These are phyloP conservation scores for Populus deltoides DNA, from an alignment of 345 rosid genomes.

Conservation along the genomic window DNA sequence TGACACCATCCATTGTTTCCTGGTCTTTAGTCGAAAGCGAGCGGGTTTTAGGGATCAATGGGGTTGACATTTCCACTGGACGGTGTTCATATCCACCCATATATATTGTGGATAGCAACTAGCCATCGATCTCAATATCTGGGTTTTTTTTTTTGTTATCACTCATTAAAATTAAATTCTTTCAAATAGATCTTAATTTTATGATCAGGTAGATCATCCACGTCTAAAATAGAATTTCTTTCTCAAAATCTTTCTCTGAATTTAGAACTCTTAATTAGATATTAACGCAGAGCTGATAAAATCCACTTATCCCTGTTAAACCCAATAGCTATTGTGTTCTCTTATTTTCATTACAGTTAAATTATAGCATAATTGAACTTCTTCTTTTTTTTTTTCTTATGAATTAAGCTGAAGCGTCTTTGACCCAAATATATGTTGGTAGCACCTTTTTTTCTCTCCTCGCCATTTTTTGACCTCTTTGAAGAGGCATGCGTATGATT, in stretches of 20 bases:
- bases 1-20: not conserved
- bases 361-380: not conserved
- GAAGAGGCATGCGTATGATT: slow-evolving; percentile 16
- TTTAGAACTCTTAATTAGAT: not conserved
- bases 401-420: slow-evolving; percentile 49
- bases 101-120: not conserved
- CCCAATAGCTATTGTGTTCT: not conserved
- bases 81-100: slow-evolving; percentile 12
- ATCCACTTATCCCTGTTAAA: not conserved
- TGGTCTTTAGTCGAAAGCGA: slow-evolving; percentile 18
- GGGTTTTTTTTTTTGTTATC: not conserved
- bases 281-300: not conserved
- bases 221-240: not conserved
- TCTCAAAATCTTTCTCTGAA: not conserved
- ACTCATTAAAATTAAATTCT: not conserved
- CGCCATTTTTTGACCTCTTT: slow-evolving; percentile 1
- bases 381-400: slow-evolving; percentile 6
- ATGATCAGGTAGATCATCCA: not conserved
- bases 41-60: slow-evolving; percentile 26
- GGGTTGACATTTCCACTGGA: slow-evolving; percentile 10
- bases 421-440: slow-evolving; percentile 40
- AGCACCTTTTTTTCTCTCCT: not conserved
- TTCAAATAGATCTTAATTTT: not conserved
- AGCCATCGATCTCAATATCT: not conserved
- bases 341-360: not conserved